These are phyloP conservation scores for Saturnispora kantuleensis DNA, from an alignment of 805 yeast genomes.

Conservation along the genomic window DNA sequence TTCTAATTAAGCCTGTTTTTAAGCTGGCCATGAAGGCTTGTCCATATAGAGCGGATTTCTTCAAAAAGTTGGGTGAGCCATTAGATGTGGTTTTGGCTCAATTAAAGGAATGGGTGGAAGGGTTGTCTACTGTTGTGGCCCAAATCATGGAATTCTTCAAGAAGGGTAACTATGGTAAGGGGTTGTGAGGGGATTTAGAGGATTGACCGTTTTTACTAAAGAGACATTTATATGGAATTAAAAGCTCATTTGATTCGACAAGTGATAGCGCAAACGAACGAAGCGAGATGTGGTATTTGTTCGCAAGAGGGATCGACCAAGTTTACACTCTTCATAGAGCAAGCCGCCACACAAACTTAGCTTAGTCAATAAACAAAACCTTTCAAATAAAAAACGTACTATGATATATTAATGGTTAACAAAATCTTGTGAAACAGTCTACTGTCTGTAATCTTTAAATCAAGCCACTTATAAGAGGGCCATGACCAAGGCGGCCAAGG, in stretches of 20 bases:
- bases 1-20: constrained; percentile 77
- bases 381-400: too few species aligned
- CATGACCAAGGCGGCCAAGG: constrained; percentile 39
- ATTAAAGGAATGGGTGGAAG: constrained; percentile 62
- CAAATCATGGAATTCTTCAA: constrained; percentile 67
- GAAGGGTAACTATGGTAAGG: constrained; percentile 81
- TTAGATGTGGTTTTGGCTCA: constrained; percentile 58
- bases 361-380: too few species aligned
- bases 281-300: too few species aligned
- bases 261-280: neutral
- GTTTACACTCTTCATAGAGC: too few species aligned
- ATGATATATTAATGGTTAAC: too few species aligned
- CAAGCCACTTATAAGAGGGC: constrained; percentile 36
- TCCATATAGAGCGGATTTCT: constrained; percentile 82
- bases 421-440: neutral
- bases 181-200: constrained; percentile 37
- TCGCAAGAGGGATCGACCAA: too few species aligned
- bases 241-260: constrained; percentile 6
- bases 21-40: constrained; percentile 93
- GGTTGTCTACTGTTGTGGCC: constrained; percentile 64
- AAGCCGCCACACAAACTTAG: too few species aligned
- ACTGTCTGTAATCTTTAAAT: neutral
- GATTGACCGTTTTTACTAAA: neutral
- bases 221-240: neutral
- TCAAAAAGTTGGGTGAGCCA: constrained; percentile 70